Percentiles rank a stretch among this genome's conserved stretches.
Evolutionary conservation across 73 alveolate species (phyloP).

Genomic region (Symbiodinium pilosum): DNA sequence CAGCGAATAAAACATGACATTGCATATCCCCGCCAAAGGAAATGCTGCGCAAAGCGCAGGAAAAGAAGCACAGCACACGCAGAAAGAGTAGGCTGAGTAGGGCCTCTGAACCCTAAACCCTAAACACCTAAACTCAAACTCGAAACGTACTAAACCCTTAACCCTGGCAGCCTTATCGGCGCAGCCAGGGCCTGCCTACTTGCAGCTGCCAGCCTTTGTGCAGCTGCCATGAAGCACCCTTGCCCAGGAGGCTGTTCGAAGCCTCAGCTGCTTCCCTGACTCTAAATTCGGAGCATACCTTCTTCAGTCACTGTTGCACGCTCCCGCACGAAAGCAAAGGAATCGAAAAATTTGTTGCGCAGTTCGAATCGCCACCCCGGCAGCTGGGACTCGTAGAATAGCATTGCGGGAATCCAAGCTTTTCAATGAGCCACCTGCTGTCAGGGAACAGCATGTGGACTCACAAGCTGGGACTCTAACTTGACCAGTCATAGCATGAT

Average conservation of each 20-base stretch:
- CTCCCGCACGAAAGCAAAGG: too few relatives aligned
- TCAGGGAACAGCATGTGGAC: not conserved
- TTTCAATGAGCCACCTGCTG: not conserved
- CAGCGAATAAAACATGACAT: too few relatives aligned
- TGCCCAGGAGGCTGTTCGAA: conserved; percentile 1
- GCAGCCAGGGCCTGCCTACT: too few relatives aligned
- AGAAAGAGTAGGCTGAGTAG: too few relatives aligned
- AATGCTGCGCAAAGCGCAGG: not conserved
- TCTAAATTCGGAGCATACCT: not conserved
- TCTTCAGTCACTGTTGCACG: not conserved
- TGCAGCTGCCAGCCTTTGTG: too few relatives aligned
- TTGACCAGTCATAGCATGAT: too few relatives aligned
- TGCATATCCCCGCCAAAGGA: not conserved
- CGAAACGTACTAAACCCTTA: too few relatives aligned
- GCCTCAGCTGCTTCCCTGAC: not conserved
- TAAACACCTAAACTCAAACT: too few relatives aligned
- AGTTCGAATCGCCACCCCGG: not conserved
- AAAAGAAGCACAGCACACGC: too few relatives aligned
- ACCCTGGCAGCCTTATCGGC: too few relatives aligned
- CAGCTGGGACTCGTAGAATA: not conserved
- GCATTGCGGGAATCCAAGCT: not conserved
- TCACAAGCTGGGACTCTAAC: too few relatives aligned
- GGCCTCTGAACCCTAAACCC: not conserved
- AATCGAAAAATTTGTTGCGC: too few relatives aligned
- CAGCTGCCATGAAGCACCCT: not conserved